Evolutionary conservation across 108 stramenopile genomes (phyloP).

Genomic region (Ochromonas danica): DNA sequence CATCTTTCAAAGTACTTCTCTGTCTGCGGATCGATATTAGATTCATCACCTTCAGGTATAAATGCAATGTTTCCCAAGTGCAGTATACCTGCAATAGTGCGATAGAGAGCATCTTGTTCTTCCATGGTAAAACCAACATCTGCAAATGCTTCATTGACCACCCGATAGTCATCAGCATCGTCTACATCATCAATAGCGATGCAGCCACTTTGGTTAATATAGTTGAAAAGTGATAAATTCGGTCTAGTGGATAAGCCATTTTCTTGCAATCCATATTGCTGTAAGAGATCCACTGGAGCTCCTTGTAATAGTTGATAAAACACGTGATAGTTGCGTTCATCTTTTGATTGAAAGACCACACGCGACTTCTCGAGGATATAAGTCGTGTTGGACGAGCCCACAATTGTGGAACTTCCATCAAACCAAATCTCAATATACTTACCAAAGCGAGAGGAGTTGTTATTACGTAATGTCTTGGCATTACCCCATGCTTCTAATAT

Average conservation of each 20-base stretch:
- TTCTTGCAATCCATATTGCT: not conserved
- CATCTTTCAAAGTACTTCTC: not conserved
- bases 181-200: conserved; percentile 29
- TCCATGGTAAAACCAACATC: conserved; percentile 36
- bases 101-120: conserved; percentile 50
- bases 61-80: conserved; percentile 84
- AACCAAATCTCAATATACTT: conserved; percentile 81
- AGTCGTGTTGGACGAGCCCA: conserved; percentile 39
- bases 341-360: conserved; percentile 30
- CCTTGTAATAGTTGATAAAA: conserved; percentile 52
- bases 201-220: conserved; percentile 43
- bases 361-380: conserved; percentile 56
- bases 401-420: conserved; percentile 32
- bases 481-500: conserved; percentile 47
- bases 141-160: conserved; percentile 25
- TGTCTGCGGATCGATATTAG: not conserved
- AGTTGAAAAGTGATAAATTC: not conserved
- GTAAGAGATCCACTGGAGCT: not conserved
- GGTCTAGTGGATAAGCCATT: not conserved
- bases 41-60: not conserved
- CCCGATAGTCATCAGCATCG: conserved; percentile 38
- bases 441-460: conserved; percentile 66
- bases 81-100: conserved; percentile 76
- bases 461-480: conserved; percentile 49
- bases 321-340: conserved; percentile 53